These are phyloP conservation scores for Kingdonia uniflora DNA, from an alignment of 164 flowering plant genomes.

Conservation along the genomic window DNA sequence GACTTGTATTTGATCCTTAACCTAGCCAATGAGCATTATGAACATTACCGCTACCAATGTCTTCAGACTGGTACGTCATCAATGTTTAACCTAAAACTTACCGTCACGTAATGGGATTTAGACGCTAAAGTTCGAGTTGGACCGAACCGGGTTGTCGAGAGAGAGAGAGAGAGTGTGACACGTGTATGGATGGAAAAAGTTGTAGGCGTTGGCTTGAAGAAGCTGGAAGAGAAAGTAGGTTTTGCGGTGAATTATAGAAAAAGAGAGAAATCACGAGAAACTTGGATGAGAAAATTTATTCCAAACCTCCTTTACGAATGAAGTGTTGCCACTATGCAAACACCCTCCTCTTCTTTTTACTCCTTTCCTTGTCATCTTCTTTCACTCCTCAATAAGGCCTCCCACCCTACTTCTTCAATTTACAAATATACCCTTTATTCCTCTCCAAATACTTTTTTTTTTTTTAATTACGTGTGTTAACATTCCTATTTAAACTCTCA, in stretches of 20 bases:
- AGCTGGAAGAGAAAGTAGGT: slow-evolving; percentile 2
- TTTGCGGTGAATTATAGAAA: slow-evolving; percentile 8
- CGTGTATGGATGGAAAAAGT: neutral
- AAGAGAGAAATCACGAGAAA: slow-evolving; percentile 9
- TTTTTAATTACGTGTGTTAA: too few relatives aligned
- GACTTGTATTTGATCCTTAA: too few relatives aligned
- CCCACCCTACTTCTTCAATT: neutral
- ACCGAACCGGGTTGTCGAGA: neutral
- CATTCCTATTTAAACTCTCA: too few relatives aligned
- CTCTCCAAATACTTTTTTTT: too few relatives aligned
- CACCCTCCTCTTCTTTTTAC: neutral
- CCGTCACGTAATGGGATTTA: neutral
- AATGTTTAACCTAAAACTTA: too few relatives aligned
- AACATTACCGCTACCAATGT: too few relatives aligned
- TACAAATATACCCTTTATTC: neutral
- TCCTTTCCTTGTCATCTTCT: neutral
- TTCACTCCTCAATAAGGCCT: neutral
- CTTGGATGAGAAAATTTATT: slow-evolving; percentile 10
- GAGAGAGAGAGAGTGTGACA: neutral
- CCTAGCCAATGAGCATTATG: too few relatives aligned
- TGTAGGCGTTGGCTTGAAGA: neutral
- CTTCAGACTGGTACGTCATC: too few relatives aligned
- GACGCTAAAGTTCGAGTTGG: neutral
- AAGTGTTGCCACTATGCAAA: neutral
- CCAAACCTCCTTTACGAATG: slow-evolving; percentile 3